phyloP scores from a whole-genome alignment of 2,329 filamentous ascomycete species.

The Neofusicoccum laricinum region DNA sequence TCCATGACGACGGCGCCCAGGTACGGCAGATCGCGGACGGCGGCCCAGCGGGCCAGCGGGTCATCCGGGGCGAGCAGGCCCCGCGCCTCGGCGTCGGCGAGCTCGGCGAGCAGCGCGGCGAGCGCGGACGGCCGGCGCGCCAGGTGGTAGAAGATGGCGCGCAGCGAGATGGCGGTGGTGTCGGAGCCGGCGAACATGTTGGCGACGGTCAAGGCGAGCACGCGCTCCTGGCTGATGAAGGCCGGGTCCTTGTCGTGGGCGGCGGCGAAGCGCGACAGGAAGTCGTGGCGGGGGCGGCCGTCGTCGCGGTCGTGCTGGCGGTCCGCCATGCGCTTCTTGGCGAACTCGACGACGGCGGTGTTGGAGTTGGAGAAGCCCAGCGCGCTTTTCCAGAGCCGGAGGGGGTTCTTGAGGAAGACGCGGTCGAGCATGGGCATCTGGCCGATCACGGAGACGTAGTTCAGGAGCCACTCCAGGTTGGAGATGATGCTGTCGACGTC shows the following conservation, averaged over 20 bases:
- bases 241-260: background rate
- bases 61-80: too few species aligned
- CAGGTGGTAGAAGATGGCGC: conserved; percentile 38
- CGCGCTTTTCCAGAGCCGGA: conserved; percentile 22
- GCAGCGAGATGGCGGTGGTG: conserved; percentile 27
- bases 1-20: conserved; percentile 55
- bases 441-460: background rate
- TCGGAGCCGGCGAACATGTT: conserved; percentile 1
- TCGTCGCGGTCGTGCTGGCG: background rate
- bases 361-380: conserved; percentile 32
- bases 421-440: conserved; percentile 16
- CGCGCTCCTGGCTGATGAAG: background rate
- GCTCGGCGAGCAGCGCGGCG: conserved; percentile 26
- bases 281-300: background rate
- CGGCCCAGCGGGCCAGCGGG: conserved; percentile 12
- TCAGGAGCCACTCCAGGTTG: background rate
- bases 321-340: conserved; percentile 23
- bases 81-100: conserved; percentile 21
- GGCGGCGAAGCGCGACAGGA: background rate
- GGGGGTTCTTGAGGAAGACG: conserved; percentile 9
- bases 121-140: conserved; percentile 26
- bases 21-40: conserved; percentile 31
- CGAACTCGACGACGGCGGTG: conserved; percentile 30
- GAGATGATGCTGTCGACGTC: conserved; percentile 17
- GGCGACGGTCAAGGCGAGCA: background rate